These are phyloP conservation scores for Cryptococcus deneoformans DNA, from an alignment of 1,284 basidiomycete genomes.

Conservation along the genomic window DNA sequence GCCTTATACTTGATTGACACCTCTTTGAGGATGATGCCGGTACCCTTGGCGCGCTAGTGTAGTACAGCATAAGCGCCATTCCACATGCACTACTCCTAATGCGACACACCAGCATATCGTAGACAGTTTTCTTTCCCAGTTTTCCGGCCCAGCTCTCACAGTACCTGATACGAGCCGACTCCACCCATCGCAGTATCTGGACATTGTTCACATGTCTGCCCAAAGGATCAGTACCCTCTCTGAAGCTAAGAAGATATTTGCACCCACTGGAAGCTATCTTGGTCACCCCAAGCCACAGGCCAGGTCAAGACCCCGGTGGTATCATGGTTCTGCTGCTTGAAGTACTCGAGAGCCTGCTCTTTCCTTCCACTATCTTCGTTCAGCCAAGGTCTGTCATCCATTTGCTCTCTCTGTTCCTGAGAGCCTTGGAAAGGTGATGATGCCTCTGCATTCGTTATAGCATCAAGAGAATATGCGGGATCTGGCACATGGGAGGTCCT, in stretches of 20 bases:
- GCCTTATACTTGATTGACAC: conserved; percentile 32
- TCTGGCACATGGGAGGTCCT: conserved; percentile 21
- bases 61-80: not conserved
- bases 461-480: not conserved
- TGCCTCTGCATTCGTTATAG: not conserved
- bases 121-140: conserved; percentile 23
- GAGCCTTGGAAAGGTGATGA: conserved; percentile 5
- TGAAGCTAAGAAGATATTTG: too few relatives aligned
- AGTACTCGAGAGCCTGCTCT: conserved; percentile 13
- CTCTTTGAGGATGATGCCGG: conserved; percentile 40
- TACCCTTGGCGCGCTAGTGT: conserved; percentile 28
- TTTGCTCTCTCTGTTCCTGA: conserved; percentile 3
- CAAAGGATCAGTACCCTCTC: not conserved
- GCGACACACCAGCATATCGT: conserved; percentile 22
- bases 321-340: conserved; percentile 34
- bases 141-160: conserved; percentile 26
- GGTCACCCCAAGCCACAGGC: conserved; percentile 48
- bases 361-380: conserved; percentile 5
- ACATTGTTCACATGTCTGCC: conserved; percentile 48
- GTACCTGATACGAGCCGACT: conserved; percentile 40
- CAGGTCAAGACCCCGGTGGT: conserved; percentile 35
- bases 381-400: conserved; percentile 9
- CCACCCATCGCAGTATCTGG: conserved; percentile 40
- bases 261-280: conserved; percentile 45
- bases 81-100: not conserved